Conservation (phyloP, 2,329 filamentous ascomycete species). For the Aspergillus unguis region DNA sequence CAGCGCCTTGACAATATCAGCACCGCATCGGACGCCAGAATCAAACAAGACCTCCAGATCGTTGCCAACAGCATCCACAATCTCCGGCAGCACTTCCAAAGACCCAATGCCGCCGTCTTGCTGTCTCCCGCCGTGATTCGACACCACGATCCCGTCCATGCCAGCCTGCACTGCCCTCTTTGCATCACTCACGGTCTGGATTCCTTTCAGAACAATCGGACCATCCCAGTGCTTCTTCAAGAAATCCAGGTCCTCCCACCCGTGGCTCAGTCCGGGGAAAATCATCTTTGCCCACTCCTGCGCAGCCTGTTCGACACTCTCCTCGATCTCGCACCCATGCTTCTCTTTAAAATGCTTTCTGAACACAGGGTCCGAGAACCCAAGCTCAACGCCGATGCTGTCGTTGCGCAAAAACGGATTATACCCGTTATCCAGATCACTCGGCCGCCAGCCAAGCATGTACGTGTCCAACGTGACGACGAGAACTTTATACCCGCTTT, state of each 20-base stretch:
- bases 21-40: slow-evolving; percentile 1
- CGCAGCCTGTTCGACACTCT: slow-evolving; percentile 47
- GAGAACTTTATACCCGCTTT: slow-evolving; percentile 60
- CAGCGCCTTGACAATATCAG: slow-evolving; percentile 7
- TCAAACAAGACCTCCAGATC: slow-evolving; percentile 9
- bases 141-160: slow-evolving; percentile 1
- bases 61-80: slow-evolving; percentile 4
- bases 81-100: slow-evolving; percentile 1
- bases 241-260: slow-evolving; percentile 58
- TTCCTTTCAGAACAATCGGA: slow-evolving; percentile 5
- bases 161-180: neutral
- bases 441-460: slow-evolving; percentile 64
- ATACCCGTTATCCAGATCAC: slow-evolving; percentile 61
- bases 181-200: slow-evolving; percentile 1
- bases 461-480: slow-evolving; percentile 72
- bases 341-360: slow-evolving; percentile 49
- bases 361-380: slow-evolving; percentile 65
- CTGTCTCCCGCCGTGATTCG: slow-evolving; percentile 7
- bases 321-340: slow-evolving; percentile 41
- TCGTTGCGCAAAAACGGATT: slow-evolving; percentile 26
- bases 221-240: slow-evolving; percentile 52
- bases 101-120: slow-evolving; percentile 3
- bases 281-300: slow-evolving; percentile 51
- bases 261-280: slow-evolving; percentile 53
- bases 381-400: slow-evolving; percentile 55